These are phyloP conservation scores for Evernia prunastri DNA, from an alignment of 495 filamentous ascomycete genomes.

Conservation along the genomic window DNA sequence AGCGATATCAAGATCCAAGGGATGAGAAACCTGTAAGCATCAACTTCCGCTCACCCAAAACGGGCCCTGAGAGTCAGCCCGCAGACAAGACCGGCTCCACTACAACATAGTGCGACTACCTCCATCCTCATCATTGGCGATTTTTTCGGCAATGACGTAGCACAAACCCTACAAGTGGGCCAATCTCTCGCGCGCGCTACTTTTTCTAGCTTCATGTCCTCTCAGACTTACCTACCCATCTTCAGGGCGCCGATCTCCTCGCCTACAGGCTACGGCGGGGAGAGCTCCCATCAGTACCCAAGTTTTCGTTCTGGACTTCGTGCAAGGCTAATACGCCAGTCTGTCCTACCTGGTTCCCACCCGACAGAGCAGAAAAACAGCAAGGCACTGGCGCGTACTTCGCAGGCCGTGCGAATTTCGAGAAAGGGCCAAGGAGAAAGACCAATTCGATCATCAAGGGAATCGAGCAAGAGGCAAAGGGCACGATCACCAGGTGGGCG, in stretches of 20 bases:
- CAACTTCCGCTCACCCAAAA: background rate
- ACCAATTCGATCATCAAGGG: conserved; percentile 48
- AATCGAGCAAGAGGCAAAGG: conserved; percentile 43
- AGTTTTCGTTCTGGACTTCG: conserved; percentile 66
- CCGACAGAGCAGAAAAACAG: conserved; percentile 59
- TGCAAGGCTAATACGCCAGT: conserved; percentile 51
- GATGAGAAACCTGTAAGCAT: conserved; percentile 40
- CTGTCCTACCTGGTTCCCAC: conserved; percentile 55
- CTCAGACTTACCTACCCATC: background rate
- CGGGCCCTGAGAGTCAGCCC: conserved; percentile 25
- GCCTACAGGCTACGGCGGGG: conserved; percentile 48
- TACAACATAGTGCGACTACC: conserved; percentile 46
- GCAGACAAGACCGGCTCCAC: conserved; percentile 62
- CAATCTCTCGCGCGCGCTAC: background rate
- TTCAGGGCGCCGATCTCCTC: conserved; percentile 62
- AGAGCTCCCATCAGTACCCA: conserved; percentile 50
- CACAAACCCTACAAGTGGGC: background rate
- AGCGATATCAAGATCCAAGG: conserved; percentile 51
- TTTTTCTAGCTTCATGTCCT: background rate
- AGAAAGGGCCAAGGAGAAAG: conserved; percentile 43
- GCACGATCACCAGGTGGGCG: conserved; percentile 63
- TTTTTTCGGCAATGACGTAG: conserved; percentile 51
- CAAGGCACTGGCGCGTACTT: conserved; percentile 57
- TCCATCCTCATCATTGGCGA: conserved; percentile 61
- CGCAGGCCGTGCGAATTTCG: conserved; percentile 44